Percentiles rank a stretch among this genome's conserved stretches.
phyloP scores from a whole-genome alignment of 495 filamentous ascomycete genomes.

The Jackrogersella multiformis region DNA sequence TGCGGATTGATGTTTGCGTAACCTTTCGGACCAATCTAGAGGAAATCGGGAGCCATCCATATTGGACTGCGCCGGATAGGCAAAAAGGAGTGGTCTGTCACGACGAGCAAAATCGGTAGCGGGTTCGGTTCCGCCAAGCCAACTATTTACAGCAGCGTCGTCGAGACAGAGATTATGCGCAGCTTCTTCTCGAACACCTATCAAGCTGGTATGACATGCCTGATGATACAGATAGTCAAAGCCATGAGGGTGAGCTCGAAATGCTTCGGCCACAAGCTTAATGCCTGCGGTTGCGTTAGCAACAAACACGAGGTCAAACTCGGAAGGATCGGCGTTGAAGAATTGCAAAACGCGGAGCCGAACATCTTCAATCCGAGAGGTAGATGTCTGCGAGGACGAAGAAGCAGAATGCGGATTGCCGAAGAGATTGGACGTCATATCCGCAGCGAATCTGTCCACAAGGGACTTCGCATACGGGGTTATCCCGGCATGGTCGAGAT shows the following conservation, averaged over 20 bases:
- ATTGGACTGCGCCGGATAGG: slow-evolving; percentile 92
- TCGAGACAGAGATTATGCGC: slow-evolving; percentile 70
- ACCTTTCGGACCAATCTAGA: slow-evolving; percentile 68
- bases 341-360: slow-evolving; percentile 76
- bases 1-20: slow-evolving; percentile 52
- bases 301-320: slow-evolving; percentile 91
- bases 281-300: slow-evolving; percentile 92
- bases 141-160: slow-evolving; percentile 73
- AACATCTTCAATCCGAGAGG: slow-evolving; percentile 76
- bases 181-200: slow-evolving; percentile 82
- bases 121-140: slow-evolving; percentile 59
- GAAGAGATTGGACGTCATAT: slow-evolving; percentile 81
- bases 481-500: slow-evolving; percentile 94
- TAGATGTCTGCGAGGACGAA: slow-evolving; percentile 78
- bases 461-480: slow-evolving; percentile 83
- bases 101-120: slow-evolving; percentile 14
- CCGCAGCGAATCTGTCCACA: slow-evolving; percentile 76
- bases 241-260: slow-evolving; percentile 69
- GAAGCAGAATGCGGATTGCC: slow-evolving; percentile 95
- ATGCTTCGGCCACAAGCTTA: slow-evolving; percentile 81
- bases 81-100: slow-evolving; percentile 66
- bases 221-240: slow-evolving; percentile 87
- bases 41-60: slow-evolving; percentile 87
- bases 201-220: slow-evolving; percentile 86
- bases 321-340: slow-evolving; percentile 83